Conservation (phyloP, 1,284 basidiomycete species). For the Apiotrichum gracile region DNA sequence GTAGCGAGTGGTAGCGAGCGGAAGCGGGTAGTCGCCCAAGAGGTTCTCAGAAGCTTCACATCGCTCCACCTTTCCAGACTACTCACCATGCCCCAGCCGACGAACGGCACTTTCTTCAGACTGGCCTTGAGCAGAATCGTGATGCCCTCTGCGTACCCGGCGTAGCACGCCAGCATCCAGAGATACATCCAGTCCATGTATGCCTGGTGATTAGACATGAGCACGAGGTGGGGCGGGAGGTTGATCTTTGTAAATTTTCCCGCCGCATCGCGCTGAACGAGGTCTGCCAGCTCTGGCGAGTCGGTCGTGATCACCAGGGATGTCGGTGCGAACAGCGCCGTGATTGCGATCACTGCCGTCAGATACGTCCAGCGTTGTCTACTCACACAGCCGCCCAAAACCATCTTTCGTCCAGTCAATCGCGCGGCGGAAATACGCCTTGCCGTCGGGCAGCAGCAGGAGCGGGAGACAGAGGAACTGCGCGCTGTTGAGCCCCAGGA, state of each 20-base stretch:
- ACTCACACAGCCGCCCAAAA: conserved; percentile 67
- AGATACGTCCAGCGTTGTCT: not conserved
- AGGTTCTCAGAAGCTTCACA: too few relatives aligned
- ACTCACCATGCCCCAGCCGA: conserved; percentile 69
- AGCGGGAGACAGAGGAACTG: conserved; percentile 64
- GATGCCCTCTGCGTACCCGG: conserved; percentile 59
- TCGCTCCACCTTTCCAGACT: too few relatives aligned
- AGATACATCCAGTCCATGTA: conserved; percentile 84
- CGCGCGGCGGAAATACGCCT: conserved; percentile 57
- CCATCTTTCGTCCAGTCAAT: conserved; percentile 75
- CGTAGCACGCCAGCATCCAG: conserved; percentile 78
- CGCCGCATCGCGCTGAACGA: conserved; percentile 53
- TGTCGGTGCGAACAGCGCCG: conserved; percentile 78
- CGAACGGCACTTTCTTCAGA: conserved; percentile 76
- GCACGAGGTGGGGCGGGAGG: conserved; percentile 67
- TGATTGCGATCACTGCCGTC: conserved; percentile 34
- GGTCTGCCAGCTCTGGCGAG: conserved; percentile 25
- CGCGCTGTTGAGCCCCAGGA: conserved; percentile 61
- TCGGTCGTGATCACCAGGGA: conserved; percentile 59
- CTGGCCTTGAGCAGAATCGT: conserved; percentile 86
- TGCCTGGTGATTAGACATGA: conserved; percentile 78
- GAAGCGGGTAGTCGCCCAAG: too few relatives aligned
- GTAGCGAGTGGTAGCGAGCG: too few relatives aligned
- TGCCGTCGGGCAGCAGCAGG: conserved; percentile 46
- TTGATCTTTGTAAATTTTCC: conserved; percentile 60